Base-by-base conservation (phyloP, 1,284 basidiomycete species). In the Fomitopsis betulina region DNA sequence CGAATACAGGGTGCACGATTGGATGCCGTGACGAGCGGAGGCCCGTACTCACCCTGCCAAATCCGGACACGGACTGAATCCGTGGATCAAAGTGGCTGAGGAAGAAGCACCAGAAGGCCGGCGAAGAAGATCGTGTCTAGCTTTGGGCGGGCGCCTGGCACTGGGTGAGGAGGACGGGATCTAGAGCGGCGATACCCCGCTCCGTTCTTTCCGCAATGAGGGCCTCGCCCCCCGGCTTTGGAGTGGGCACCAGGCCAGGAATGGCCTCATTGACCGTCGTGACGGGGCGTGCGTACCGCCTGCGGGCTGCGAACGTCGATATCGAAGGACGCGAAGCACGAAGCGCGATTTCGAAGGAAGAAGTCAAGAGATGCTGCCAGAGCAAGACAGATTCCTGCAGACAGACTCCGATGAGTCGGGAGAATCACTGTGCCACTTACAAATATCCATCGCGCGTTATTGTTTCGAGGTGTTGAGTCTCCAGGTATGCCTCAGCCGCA, bases 141-240 rank as follows among this genome's bases (percentile, higher is more conserved):
- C 25, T 21, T 15, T 47, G 23, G 42, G 21, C 23, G 23, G 45
- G 45, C 45, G 45, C 45, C 25, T 30, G 45, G 23, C 25, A 12
- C 9, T 21, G 45, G 45, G 45, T 25, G 45, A 25, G 45, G 45
- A 12, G 45, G 45, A 47, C 27, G 45, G 45, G 45, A 47, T 47
- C 45, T 47, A 47, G 45, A 47, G 45, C 45, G 45, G 45, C 45
- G 45, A 47, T 47, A 47, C 45, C 45, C 45, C 45, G 42, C 45
- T 47, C 45, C 45, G 25, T 47, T 27, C 9, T 30, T 21, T 21
- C 25, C 25, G 25, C 25, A 47, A 47, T 15, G 45, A 37, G 45
- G 45, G 23, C 45, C 45, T 30, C 25, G 25, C 45, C 45, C 30
- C 10, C 25, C 45, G 13, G 45, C 45, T 47, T 21, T 25, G 42